Evolutionary conservation across 2,329 filamentous ascomycete genomes (phyloP).

Genomic region (Pseudohalonectria lignicola): DNA sequence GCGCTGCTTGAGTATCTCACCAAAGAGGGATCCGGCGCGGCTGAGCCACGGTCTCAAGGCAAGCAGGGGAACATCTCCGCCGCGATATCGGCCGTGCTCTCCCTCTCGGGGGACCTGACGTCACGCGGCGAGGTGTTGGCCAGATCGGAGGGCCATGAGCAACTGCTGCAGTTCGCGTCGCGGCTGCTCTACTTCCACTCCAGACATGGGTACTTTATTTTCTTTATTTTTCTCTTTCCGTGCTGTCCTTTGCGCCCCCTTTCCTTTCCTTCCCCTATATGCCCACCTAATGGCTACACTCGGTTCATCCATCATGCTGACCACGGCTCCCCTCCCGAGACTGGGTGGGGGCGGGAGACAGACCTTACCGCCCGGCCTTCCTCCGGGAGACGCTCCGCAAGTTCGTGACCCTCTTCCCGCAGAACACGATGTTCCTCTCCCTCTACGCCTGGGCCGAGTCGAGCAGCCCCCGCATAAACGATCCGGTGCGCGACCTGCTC

Average conservation of each 20-base stretch:
- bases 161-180: slow-evolving; percentile 57
- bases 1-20: slow-evolving; percentile 59
- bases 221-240: not conserved
- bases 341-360: too few species aligned
- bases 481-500: slow-evolving; percentile 62
- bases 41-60: slow-evolving; percentile 30
- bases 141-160: slow-evolving; percentile 38
- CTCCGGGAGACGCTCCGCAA: slow-evolving; percentile 50
- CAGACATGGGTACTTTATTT: slow-evolving; percentile 34
- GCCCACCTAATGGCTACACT: not conserved
- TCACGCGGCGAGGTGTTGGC: slow-evolving; percentile 19
- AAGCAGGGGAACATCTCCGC: slow-evolving; percentile 45
- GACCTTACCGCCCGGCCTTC: slow-evolving; percentile 56
- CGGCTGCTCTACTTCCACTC: slow-evolving; percentile 57
- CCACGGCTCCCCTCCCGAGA: too few species aligned
- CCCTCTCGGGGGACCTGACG: slow-evolving; percentile 30
- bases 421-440: slow-evolving; percentile 65
- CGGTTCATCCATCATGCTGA: too few species aligned
- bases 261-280: not conserved
- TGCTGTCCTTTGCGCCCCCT: not conserved
- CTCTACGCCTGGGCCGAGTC: slow-evolving; percentile 63
- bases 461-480: slow-evolving; percentile 58
- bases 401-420: slow-evolving; percentile 56
- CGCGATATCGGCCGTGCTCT: slow-evolving; percentile 29
- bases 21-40: slow-evolving; percentile 16